Evolutionary conservation across 106 monocot species (phyloP), one percentile per base, ranked within the genome.

Genomic region (Chionographis japonica): DNA sequence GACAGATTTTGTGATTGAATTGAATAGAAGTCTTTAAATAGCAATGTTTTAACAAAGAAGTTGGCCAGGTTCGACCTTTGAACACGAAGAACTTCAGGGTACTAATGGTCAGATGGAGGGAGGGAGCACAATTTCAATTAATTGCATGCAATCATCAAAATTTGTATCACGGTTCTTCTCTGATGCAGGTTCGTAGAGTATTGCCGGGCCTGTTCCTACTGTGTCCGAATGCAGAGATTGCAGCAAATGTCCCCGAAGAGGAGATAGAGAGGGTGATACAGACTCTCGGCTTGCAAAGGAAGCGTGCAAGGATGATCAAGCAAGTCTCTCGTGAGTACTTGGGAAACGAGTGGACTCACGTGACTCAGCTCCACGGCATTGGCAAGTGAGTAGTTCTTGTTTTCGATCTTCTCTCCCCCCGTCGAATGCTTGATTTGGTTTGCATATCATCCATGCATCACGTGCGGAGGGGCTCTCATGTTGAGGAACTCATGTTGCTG

Each of bases 311-410:
- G 14, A 66, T 38, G 61, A 87, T 87, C 52, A 74, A 65, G 6
- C 37, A 27, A 4, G 67, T 87, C 67, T 80, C 77, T 7, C 14
- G 36, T 1, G 59, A 74, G 49, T 87, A 87, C 46, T 15, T 87
- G 20, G 14, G 39, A 13, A 19, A 43, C 36, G 58, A 77, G 12
- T 87, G 87, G 87, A 87, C 87, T 63, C 74, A 87, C 19, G 80
- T 83, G 46, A 83, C 80, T 39, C 61, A 76, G 52, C 87, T 87
- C 61, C 77, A 67, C 78, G 87, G 87, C 19, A 50, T 86, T 74
- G 79, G 79, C 68, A 86, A 86, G 86, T 78, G 54, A 74, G 83
- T 74, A n/a, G 3, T 3, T 67, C 35, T 3, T 36, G n/a, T 37
- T 60, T 11, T 60, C 27, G 27, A 8, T 11, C 8, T n/a, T 60